Percentiles rank a stretch among this genome's conserved stretches.
These are phyloP conservation scores for Xanthoconium separans DNA, from an alignment of 1,284 basidiomycete genomes.

Conservation along the genomic window DNA sequence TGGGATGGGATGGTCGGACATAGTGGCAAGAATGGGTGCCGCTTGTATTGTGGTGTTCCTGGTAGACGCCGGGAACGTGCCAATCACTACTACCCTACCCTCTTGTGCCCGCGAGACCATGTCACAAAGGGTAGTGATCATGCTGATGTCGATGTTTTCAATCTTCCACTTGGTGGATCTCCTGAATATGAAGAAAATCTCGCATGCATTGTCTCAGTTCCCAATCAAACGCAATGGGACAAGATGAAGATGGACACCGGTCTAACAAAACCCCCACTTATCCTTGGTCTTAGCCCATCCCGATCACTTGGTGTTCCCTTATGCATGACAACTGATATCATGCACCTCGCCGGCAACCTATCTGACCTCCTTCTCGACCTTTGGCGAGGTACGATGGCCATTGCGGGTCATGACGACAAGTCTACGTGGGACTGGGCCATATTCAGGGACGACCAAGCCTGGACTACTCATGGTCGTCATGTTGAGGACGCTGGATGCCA, in stretches of 20 bases:
- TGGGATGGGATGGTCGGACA: conserved; percentile 10
- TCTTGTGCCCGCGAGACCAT: not conserved
- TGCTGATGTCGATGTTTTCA: not conserved
- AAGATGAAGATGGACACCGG: conserved; percentile 9
- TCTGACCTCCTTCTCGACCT: not conserved
- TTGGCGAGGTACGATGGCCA: not conserved
- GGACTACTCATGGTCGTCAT: not conserved
- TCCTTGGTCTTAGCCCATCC: conserved; percentile 1
- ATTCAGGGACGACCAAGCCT: not conserved
- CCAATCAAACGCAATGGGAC: not conserved
- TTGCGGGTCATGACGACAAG: not conserved
- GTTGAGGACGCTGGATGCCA: not conserved
- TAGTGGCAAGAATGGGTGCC: conserved; percentile 4
- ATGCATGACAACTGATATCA: not conserved
- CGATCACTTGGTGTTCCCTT: not conserved
- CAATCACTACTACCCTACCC: not conserved
- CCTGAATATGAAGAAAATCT: conserved; percentile 7
- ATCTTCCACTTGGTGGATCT: conserved; percentile 1
- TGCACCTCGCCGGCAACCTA: not conserved
- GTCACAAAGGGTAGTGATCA: not conserved
- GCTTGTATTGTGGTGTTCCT: not conserved
- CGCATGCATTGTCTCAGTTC: not conserved
- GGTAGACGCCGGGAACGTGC: not conserved
- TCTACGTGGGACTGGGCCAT: conserved; percentile 2
- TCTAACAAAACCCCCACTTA: conserved; percentile 14